phyloP scores from a whole-genome alignment of 805 yeast species.

The Wickerhamiella australiensis region DNA sequence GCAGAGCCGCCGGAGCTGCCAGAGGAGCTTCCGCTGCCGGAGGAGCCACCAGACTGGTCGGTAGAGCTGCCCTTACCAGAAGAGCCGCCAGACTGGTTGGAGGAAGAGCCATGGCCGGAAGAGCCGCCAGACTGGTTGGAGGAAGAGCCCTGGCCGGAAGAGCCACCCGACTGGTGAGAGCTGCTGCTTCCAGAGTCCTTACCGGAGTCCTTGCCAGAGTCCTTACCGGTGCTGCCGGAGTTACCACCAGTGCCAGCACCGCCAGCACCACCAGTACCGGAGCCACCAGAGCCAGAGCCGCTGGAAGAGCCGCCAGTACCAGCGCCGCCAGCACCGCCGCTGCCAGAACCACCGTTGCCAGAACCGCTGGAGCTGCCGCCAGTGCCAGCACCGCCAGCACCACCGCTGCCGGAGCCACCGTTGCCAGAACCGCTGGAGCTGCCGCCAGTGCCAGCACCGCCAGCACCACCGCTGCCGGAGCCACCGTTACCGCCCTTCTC shows the following conservation, averaged over 20 bases:
- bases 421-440: background rate
- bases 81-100: background rate
- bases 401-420: background rate
- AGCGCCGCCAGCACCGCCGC: background rate
- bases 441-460: background rate
- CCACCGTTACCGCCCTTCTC: conserved; percentile 1
- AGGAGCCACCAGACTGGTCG: too few species aligned
- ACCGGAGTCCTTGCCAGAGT: background rate
- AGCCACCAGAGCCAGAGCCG: background rate
- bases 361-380: background rate
- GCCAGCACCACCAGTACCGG: background rate
- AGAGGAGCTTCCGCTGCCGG: too few species aligned
- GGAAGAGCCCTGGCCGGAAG: background rate
- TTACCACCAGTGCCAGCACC: background rate
- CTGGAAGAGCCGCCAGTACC: background rate
- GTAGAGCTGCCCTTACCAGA: too few species aligned
- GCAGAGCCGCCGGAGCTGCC: too few species aligned
- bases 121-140: background rate
- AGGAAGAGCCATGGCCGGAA: background rate
- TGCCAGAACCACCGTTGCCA: background rate
- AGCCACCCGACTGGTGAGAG: background rate
- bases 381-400: background rate
- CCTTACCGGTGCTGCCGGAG: background rate
- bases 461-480: background rate
- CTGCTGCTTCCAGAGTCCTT: background rate